Conservation (phyloP, 129 eudicot species). For the Escallonia herrerae region DNA sequence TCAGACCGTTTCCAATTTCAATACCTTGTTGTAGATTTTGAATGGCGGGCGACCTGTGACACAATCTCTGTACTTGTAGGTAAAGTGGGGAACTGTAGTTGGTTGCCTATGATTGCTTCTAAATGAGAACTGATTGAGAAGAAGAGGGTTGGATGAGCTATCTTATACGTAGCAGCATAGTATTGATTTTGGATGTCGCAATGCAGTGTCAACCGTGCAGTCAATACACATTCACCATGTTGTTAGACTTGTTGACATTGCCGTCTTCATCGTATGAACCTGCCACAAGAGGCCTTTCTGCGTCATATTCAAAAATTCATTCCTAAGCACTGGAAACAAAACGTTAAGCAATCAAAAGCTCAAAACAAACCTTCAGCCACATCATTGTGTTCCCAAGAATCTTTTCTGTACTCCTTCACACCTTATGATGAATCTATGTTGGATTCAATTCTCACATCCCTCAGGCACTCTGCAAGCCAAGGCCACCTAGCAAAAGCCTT, state of each 20-base stretch:
- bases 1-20: too few relatives aligned
- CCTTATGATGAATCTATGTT: constrained; percentile 30
- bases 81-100: too few relatives aligned
- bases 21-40: too few relatives aligned
- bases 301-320: constrained; percentile 24
- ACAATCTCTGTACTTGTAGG: too few relatives aligned
- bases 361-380: constrained; percentile 13
- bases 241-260: background rate
- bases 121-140: too few relatives aligned
- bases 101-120: too few relatives aligned
- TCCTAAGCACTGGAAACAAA: constrained; percentile 30
- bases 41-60: too few relatives aligned
- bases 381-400: background rate
- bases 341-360: constrained; percentile 1
- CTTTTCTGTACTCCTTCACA: background rate
- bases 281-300: constrained; percentile 14
- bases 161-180: too few relatives aligned
- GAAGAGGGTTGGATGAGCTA: too few relatives aligned
- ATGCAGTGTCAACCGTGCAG: too few relatives aligned
- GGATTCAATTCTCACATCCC: constrained; percentile 27
- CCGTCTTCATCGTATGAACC: constrained; percentile 19
- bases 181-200: too few relatives aligned
- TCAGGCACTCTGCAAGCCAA: constrained; percentile 35
- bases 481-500: constrained; percentile 42
- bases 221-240: too few relatives aligned